Base-by-base conservation (phyloP, 345 rosid genomes). In the Murraya koenigii region DNA sequence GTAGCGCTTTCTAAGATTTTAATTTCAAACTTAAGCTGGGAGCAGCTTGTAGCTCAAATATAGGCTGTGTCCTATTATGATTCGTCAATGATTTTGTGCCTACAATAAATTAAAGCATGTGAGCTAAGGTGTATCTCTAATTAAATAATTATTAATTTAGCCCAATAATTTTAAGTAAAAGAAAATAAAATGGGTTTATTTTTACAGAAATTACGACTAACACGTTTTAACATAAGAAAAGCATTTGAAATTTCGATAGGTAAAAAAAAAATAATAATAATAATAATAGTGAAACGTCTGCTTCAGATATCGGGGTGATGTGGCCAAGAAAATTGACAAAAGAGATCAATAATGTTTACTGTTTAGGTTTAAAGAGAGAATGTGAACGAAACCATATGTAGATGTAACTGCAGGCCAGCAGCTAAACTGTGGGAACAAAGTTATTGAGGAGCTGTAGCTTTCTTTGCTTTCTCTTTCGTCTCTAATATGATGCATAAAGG, bases 241-340 rank as follows among this genome's bases (percentile, higher is more conserved):
- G 63, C 19, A 22, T 15, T 35, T 23, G 77, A 67, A 55, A 69
- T 28, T 38, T n/a, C n/a, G 74, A 80, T 15, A 13, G 79, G 56
- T 38, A 20, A 54, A 49, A 59, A 28, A 15, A 3, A 49, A 35
- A 30, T 33, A 69, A 15, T 35, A 26, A 2, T 33, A 47, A 26
- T 15, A n/a, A n/a, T 60, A 44, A 32, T 25, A 70, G 36, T 78
- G 81, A 80, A 2, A 41, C 23, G 86, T 81, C 85, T 20, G 66
- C 67, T 78, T 85, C 90, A 64, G 75, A 14, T 28, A 13, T 10
- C 3, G 49, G 49, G 49, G 49, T 13, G 49, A 44, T 44, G 17
- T 44, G 49, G 17, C 49, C 49, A 44, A 44, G 49, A 44, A 3
- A 44, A 11, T 44, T 3, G 49, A 44, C 49, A 44, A 44, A 44